Percentiles rank a stretch among this genome's conserved stretches.
phyloP scores from a whole-genome alignment of 2,329 filamentous ascomycete genomes.

The Aspergillus candidus region DNA sequence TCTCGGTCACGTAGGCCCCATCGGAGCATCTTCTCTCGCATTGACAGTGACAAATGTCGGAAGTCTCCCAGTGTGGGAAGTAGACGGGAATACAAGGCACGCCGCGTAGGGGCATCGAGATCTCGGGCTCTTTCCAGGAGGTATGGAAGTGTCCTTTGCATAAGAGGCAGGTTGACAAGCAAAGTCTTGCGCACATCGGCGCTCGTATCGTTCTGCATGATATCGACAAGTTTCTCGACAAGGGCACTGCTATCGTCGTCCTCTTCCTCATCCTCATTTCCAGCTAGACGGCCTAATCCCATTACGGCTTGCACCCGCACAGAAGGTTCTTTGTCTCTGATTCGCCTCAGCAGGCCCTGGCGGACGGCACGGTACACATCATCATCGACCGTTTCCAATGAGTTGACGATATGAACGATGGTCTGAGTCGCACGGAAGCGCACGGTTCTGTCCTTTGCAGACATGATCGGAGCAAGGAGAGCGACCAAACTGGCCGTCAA shows the following conservation, averaged over 20 bases:
- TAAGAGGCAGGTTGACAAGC: constrained; percentile 82
- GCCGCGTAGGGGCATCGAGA: constrained; percentile 73
- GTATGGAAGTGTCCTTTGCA: constrained; percentile 74
- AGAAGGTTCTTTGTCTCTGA: constrained; percentile 89
- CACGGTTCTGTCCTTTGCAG: constrained; percentile 86
- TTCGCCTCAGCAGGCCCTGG: constrained; percentile 71
- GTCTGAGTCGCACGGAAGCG: constrained; percentile 86
- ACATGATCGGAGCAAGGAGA: constrained; percentile 67
- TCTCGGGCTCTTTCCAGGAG: constrained; percentile 88
- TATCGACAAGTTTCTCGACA: constrained; percentile 75
- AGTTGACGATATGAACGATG: constrained; percentile 86
- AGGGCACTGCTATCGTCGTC: constrained; percentile 63
- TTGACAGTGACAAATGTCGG: constrained; percentile 81
- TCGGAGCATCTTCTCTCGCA: constrained; percentile 89
- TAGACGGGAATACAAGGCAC: constrained; percentile 79
- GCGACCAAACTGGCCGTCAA: constrained; percentile 70
- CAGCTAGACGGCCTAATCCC: constrained; percentile 77
- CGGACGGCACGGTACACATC: constrained; percentile 79
- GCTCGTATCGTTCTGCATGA: constrained; percentile 88
- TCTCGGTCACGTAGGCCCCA: constrained; percentile 95
- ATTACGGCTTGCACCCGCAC: constrained; percentile 89
- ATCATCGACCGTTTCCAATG: constrained; percentile 84
- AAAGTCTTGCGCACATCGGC: constrained; percentile 87
- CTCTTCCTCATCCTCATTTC: constrained; percentile 62
- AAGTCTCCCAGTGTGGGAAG: constrained; percentile 90